Evolutionary conservation across 2,329 filamentous ascomycete genomes (phyloP), one percentile per base, ranked within the genome.

Genomic region (Pseudopithomyces chartarum): DNA sequence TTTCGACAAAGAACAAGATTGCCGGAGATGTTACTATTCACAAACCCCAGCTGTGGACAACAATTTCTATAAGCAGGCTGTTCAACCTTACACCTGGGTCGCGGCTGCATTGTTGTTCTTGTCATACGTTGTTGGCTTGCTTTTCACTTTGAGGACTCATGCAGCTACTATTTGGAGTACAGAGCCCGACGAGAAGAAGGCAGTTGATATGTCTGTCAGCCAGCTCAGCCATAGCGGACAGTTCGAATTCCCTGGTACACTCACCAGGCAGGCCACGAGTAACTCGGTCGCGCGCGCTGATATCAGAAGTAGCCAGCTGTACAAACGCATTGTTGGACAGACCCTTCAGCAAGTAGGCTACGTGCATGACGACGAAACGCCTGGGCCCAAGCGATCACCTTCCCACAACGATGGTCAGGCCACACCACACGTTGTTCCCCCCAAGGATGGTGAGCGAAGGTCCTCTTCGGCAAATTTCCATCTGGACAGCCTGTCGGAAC

Each of bases 101-200:
- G 90, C 92, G 4, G 92, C 95, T 0, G 78, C 88, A 3, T 84
- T 96, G 70, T 82, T 99, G 13, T 98, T 99, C 78, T 80, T 97
- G 26, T 96, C 93, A 1, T 99, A 99, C 73, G 82, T 95, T 34
- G 95, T 98, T 58, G 95, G 95, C 22, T 82, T 99, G 13, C 91
- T 95, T 83, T 99, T 99, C 76, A 99, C 95, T 0, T 84, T 99
- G 19, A 86, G 95, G 61, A 99, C 95, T 0, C 95, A 99, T 73
- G 95, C 95, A 3, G 93, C 96, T 4, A 90, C 97, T 44, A 99
- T 99, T 63, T 99, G 95, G 95, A 95, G 92, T 68, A 89, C 85
- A 8, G 93, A 97, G 61, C 66, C 77, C 1, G 81, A 82, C 54
- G 80, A 82, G 59, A 82, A 82, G 73, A 81, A 79, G 66, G 51